A percentile compares a stretch with the other conserved stretches of the same genome.
Conservation (phyloP, 2,329 filamentous ascomycete species). For the Verticillium longisporum region DNA sequence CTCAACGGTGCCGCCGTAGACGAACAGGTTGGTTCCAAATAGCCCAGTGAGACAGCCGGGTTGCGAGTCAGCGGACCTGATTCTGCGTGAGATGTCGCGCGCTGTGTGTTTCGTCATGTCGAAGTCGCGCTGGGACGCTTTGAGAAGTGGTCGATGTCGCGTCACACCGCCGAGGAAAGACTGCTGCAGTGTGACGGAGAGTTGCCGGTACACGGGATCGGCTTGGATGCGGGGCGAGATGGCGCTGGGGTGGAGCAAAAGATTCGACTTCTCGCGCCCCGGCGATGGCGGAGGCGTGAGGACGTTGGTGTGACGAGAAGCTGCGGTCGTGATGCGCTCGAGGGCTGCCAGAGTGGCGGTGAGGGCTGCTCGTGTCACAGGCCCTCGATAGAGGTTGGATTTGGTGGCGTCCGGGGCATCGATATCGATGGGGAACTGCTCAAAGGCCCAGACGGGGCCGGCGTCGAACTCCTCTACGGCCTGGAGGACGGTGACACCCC, state of each 20-base stretch:
- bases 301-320: conserved; percentile 3
- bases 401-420: conserved; percentile 30
- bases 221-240: conserved; percentile 11
- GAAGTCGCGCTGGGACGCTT: conserved; percentile 29
- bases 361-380: conserved; percentile 29
- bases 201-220: conserved; percentile 8
- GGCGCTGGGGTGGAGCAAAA: not conserved
- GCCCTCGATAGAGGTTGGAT: conserved; percentile 30
- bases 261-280: conserved; percentile 4
- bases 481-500: conserved; percentile 32
- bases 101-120: conserved; percentile 24
- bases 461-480: conserved; percentile 32
- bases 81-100: conserved; percentile 30
- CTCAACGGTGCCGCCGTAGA: conserved; percentile 34
- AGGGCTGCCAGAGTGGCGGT: conserved; percentile 27
- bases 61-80: conserved; percentile 32
- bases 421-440: conserved; percentile 33
- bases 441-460: conserved; percentile 35
- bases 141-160: conserved; percentile 28
- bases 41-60: conserved; percentile 29
- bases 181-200: conserved; percentile 23
- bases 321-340: conserved; percentile 23
- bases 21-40: conserved; percentile 27
- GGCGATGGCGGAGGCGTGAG: conserved; percentile 10
- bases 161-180: conserved; percentile 29